Conservation (phyloP, 306 rosid species). For the Cotoneaster glaucophyllus region DNA sequence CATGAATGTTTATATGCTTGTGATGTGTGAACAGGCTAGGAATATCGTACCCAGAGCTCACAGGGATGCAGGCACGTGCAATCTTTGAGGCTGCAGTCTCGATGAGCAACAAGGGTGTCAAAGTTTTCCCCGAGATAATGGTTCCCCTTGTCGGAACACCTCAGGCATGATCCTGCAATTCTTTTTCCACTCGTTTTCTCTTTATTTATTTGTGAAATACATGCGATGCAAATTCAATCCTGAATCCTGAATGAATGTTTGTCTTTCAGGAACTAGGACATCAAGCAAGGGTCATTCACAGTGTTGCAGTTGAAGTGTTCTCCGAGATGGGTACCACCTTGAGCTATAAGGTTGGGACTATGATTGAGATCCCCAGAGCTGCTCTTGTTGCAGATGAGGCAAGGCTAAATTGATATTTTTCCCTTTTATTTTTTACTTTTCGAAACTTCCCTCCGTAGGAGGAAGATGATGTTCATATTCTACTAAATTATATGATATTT, state of each 20-base stretch:
- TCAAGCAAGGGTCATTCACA: conserved; percentile 59
- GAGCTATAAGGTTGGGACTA: conserved; percentile 84
- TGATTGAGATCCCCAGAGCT: conserved; percentile 98
- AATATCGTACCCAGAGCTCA: conserved; percentile 84
- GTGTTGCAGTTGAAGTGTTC: conserved; percentile 70
- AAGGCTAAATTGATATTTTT: neutral
- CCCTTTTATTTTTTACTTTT: too few species aligned
- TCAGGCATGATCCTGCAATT: conserved; percentile 43
- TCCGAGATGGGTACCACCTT: conserved; percentile 76
- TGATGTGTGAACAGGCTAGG: conserved; percentile 61
- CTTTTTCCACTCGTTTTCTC: neutral
- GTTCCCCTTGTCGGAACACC: conserved; percentile 97
- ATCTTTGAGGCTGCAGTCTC: conserved; percentile 82
- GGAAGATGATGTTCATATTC: too few species aligned
- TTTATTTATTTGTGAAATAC: too few species aligned
- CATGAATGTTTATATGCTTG: neutral
- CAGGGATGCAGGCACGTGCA: conserved; percentile 95
- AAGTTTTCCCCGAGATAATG: conserved; percentile 93
- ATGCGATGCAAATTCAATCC: too few species aligned
- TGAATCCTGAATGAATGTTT: conserved; percentile 1
- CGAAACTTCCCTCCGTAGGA: too few species aligned
- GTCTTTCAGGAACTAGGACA: conserved; percentile 63
- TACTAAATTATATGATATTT: neutral
- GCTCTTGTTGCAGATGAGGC: conserved; percentile 94
- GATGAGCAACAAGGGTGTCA: conserved; percentile 54